Conservation (phyloP, 202 grass and related monocot genomes). For the Cymbopogon flexuosus region DNA sequence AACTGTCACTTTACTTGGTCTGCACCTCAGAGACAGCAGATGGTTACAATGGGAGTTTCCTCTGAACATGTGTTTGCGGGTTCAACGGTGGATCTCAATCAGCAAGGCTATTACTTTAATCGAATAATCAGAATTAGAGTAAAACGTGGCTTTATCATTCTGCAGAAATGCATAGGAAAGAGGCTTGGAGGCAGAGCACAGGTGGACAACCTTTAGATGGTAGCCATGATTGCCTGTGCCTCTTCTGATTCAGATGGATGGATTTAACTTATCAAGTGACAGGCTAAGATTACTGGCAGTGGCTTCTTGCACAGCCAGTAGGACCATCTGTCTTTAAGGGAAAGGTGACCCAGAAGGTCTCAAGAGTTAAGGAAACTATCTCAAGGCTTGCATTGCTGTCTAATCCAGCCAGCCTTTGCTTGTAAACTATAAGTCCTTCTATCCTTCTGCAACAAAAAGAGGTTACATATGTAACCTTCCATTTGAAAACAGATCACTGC, state of each 20-base stretch:
- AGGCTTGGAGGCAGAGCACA: background rate
- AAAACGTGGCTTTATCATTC: background rate
- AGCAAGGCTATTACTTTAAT: background rate
- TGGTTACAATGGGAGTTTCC: background rate
- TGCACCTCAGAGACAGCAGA: background rate
- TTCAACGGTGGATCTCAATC: background rate
- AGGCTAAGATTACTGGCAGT: background rate
- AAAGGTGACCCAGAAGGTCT: background rate
- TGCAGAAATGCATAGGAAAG: background rate
- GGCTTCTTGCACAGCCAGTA: background rate
- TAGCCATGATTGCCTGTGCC: background rate
- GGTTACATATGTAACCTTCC: background rate
- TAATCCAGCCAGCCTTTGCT: background rate
- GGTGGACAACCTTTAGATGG: background rate
- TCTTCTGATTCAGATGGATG: background rate
- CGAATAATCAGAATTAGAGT: background rate
- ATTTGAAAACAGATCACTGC: background rate
- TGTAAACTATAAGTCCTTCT: background rate
- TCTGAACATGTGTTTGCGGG: background rate
- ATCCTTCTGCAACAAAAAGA: background rate
- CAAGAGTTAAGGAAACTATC: background rate
- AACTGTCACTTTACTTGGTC: too few species aligned
- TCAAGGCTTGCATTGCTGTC: background rate
- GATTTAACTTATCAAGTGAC: background rate
- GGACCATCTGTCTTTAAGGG: background rate